A percentile compares a stretch with the other conserved stretches of the same genome.
Evolutionary conservation across 2,329 filamentous ascomycete species (phyloP).

Genomic region (Rutstroemia sp.): DNA sequence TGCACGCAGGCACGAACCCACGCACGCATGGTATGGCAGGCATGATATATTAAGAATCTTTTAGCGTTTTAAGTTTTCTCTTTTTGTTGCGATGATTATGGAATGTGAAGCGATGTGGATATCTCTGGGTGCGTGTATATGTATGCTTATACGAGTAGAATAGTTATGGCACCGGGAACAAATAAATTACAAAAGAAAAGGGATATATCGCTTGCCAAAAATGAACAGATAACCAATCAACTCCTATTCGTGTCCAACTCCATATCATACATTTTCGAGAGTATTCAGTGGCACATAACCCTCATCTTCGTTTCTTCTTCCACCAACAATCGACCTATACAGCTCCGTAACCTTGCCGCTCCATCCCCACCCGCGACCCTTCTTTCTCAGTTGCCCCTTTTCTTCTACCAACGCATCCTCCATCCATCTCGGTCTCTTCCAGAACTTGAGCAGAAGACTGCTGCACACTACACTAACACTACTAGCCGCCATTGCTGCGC

Average conservation of each 20-base stretch:
- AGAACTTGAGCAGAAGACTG: constrained; percentile 77
- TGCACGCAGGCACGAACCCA: no score
- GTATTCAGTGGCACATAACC: constrained; percentile 51
- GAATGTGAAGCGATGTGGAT: no score
- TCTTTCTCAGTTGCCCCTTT: constrained; percentile 36
- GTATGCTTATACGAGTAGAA: no score
- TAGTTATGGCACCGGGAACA: no score
- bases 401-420: constrained; percentile 60
- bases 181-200: neutral
- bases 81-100: no score
- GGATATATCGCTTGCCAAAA: neutral
- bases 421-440: constrained; percentile 84
- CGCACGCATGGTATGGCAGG: no score
- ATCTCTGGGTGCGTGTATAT: no score
- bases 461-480: constrained; percentile 85
- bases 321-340: constrained; percentile 31
- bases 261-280: constrained; percentile 18
- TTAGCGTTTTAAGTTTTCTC: no score
- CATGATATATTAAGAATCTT: no score
- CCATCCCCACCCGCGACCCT: constrained; percentile 30
- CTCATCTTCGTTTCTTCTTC: constrained; percentile 38
- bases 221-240: neutral
- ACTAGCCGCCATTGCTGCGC: constrained; percentile 86
- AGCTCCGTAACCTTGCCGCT: constrained; percentile 38
- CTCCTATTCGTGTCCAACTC: neutral